Conservation (phyloP, 306 rosid species). For the Castanea crenata region DNA sequence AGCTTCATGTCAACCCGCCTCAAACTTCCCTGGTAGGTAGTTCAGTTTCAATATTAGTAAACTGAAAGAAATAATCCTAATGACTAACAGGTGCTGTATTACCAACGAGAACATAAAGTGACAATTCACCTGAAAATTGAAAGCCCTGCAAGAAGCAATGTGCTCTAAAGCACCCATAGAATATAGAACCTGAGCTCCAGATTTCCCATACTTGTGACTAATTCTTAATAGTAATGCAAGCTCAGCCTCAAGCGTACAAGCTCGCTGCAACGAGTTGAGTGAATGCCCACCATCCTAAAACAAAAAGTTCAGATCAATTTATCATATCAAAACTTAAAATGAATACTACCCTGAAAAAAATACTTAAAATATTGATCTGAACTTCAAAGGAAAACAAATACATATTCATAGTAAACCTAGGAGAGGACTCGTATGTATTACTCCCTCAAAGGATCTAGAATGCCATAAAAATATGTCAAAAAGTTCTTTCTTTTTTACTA, state of each 20-base stretch:
- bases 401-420: neutral
- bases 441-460: neutral
- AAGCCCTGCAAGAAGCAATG: constrained; percentile 74
- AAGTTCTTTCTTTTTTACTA: no score
- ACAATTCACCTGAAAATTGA: constrained; percentile 53
- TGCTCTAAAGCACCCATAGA: constrained; percentile 87
- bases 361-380: neutral
- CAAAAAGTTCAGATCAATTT: constrained; percentile 11
- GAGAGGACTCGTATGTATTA: neutral
- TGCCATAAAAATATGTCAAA: no score
- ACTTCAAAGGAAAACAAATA: neutral
- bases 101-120: neutral
- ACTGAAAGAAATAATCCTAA: neutral
- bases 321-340: neutral
- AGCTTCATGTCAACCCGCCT: constrained; percentile 60
- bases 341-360: neutral
- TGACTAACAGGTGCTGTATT: no score
- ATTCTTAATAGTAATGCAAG: constrained; percentile 77
- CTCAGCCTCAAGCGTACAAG: constrained; percentile 84
- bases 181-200: constrained; percentile 85
- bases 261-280: constrained; percentile 77
- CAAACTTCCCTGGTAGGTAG: constrained; percentile 64
- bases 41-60: constrained; percentile 22
- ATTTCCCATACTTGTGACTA: constrained; percentile 86
- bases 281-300: constrained; percentile 78